Percentiles rank a stretch among this genome's conserved stretches.
These are phyloP conservation scores for carrot (Daucus carota) DNA, from an alignment of 129 eudicot species.

Conservation along the genomic window DNA sequence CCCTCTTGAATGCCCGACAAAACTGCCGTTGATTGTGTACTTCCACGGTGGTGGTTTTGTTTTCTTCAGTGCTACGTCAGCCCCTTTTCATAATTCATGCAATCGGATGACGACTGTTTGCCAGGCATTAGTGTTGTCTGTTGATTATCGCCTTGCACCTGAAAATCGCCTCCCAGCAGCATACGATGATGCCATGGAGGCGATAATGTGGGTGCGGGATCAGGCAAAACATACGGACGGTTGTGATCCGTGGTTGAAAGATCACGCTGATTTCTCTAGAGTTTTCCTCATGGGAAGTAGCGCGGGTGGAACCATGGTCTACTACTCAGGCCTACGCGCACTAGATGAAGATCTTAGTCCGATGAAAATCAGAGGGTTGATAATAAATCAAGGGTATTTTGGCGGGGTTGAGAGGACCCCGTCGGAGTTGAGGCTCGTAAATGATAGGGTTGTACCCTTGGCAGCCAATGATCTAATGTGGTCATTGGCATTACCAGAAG, in stretches of 20 bases:
- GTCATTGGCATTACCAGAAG: conserved; percentile 54
- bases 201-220: conserved; percentile 50
- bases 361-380: conserved; percentile 23
- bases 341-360: conserved; percentile 27
- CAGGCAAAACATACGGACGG: conserved; percentile 33
- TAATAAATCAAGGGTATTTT: conserved; percentile 34
- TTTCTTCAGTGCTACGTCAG: conserved; percentile 38
- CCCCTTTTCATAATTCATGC: conserved; percentile 51
- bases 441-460: conserved; percentile 31
- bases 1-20: conserved; percentile 30
- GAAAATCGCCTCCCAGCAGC: conserved; percentile 89
- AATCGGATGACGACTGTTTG: conserved; percentile 23
- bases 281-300: conserved; percentile 33
- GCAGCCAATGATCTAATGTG: conserved; percentile 44
- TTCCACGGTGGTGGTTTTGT: conserved; percentile 90
- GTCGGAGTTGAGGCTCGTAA: conserved; percentile 11
- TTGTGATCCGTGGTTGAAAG: conserved; percentile 54
- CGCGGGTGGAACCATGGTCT: conserved; percentile 32
- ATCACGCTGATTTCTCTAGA: conserved; percentile 44
- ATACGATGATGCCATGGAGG: conserved; percentile 77
- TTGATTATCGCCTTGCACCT: conserved; percentile 84
- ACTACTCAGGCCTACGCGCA: conserved; percentile 28
- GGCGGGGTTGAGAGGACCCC: conserved; percentile 28
- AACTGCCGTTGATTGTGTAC: conserved; percentile 60
- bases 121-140: conserved; percentile 57